Conservation (phyloP, 2,329 filamentous ascomycete genomes). For the Arthroderma sp. region DNA sequence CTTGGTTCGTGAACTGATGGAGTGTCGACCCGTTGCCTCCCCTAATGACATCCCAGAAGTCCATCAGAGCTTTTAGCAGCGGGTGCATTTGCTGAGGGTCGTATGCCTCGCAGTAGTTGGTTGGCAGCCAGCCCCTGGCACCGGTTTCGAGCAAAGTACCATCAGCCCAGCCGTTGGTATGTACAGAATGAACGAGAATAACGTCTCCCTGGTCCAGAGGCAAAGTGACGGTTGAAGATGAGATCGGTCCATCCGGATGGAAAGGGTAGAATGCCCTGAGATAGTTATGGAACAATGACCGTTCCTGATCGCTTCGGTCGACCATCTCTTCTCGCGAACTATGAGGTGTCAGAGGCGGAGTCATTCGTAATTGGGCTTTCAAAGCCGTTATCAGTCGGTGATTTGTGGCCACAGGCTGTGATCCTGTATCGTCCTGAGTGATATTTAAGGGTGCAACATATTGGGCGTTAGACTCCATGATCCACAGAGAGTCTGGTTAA, state of each 20-base stretch:
- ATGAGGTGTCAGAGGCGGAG: conserved; percentile 64
- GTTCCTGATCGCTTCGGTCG: conserved; percentile 33
- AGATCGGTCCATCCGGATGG: conserved; percentile 61
- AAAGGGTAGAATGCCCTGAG: conserved; percentile 90
- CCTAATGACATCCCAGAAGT: conserved; percentile 83
- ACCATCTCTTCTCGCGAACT: conserved; percentile 46
- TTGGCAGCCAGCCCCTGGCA: conserved; percentile 86
- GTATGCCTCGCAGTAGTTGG: conserved; percentile 95
- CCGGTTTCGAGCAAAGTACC: conserved; percentile 79
- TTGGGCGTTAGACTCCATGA: conserved; percentile 12
- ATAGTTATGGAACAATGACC: conserved; percentile 80
- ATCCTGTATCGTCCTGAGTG: conserved; percentile 6
- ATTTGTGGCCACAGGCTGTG: conserved; percentile 7
- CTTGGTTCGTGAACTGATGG: conserved; percentile 74
- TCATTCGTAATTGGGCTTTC: conserved; percentile 46
- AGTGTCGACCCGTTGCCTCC: conserved; percentile 64
- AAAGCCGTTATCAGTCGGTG: conserved; percentile 12
- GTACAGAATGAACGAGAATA: conserved; percentile 86
- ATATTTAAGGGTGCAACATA: conserved; percentile 15
- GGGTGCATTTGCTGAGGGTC: conserved; percentile 77
- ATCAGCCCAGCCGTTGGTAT: conserved; percentile 97
- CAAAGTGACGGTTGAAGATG: conserved; percentile 77
- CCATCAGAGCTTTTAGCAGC: conserved; percentile 71
- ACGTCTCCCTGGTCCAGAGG: conserved; percentile 84
- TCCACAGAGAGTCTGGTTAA: background rate